phyloP scores from a whole-genome alignment of 345 rosid genomes.

The Lenwebbia sp. region DNA sequence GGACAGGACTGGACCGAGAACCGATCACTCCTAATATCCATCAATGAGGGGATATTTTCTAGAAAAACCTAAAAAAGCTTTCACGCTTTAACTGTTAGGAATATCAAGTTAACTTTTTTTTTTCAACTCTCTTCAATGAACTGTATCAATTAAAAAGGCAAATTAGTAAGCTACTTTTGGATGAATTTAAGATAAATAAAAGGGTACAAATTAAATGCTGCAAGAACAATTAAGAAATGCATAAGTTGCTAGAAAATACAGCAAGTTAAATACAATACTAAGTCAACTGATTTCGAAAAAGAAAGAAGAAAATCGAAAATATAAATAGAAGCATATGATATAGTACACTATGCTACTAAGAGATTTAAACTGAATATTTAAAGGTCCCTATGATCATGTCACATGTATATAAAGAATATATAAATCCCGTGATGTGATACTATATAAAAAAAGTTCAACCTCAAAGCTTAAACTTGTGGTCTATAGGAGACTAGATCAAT shows the following conservation, averaged over 20 bases:
- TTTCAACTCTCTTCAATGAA: not conserved
- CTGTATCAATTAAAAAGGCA: not conserved
- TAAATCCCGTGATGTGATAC: not conserved
- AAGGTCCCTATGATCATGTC: not conserved
- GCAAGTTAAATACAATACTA: not conserved
- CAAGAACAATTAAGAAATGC: not conserved
- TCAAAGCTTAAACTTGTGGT: not conserved
- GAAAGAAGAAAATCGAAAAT: not conserved
- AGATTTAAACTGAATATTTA: not conserved
- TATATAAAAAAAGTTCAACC: rapidly evolving
- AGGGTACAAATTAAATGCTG: not conserved
- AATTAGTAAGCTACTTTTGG: not conserved
- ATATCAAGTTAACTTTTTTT: not conserved
- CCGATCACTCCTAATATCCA: too few species aligned
- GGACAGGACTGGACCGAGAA: too few species aligned
- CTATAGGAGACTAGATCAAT: not conserved
- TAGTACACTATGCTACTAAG: not conserved
- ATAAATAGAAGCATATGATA: not conserved
- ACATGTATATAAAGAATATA: not conserved
- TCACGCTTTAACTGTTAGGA: not conserved
- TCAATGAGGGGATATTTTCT: not conserved
- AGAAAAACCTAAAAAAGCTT: not conserved
- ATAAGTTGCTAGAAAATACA: not conserved
- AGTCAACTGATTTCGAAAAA: not conserved
- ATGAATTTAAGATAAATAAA: not conserved